A percentile compares a stretch with the other conserved stretches of the same genome.
Conservation (phyloP, 129 eudicot genomes). For the sunflower (Helianthus annuus) region HanXRQr2.0-SUNRISE NC_035443.2:49540969-49541468, state of each 20-base stretch:
- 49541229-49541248: constrained; percentile 59
- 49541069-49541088: not conserved
- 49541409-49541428: constrained; percentile 4
- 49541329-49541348: constrained; percentile 56
- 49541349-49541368: not conserved
- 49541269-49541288: constrained; percentile 77
- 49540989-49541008: not conserved
- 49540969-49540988: not conserved
- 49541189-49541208: constrained; percentile 65
- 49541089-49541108: constrained; percentile 20
- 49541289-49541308: constrained; percentile 78
- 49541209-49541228: constrained; percentile 58
- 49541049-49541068: too few species aligned
- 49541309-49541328: constrained; percentile 91
- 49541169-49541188: constrained; percentile 81
- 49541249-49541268: constrained; percentile 82
- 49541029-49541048: too few species aligned
- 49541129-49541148: constrained; percentile 99
- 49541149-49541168: constrained; percentile 99
- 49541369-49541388: not conserved
- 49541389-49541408: constrained; percentile 16
- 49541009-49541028: not conserved
- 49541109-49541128: constrained; percentile 82
- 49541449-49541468: constrained; percentile 99
- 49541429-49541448: constrained; percentile 74